Evolutionary conservation across 2,329 filamentous ascomycete species (phyloP), one percentile per base, ranked within the genome.

Genomic region (Pezicula radicicola): DNA sequence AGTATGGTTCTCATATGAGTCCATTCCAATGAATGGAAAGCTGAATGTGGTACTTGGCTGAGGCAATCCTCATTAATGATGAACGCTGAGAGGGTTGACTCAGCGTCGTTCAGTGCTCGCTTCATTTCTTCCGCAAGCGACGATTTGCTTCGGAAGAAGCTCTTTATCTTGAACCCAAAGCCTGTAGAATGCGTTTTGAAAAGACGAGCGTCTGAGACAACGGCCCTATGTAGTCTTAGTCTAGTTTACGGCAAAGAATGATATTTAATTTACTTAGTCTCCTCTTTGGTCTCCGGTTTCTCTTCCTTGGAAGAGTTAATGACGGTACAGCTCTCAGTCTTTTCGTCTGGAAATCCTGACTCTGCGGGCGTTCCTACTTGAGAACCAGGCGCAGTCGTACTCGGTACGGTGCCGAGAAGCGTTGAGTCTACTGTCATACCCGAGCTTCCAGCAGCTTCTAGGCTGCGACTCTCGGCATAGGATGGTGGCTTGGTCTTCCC

Each of bases 1-100:
- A 65, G 48, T 25, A 65, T 64, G 7, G 60, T 62, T 7, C 55
- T 52, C 54, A 63, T 60, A 21, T 65, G 63, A 2, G 63, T 63
- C 13, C 53, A 43, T 51, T 65, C 62, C 1, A 65, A 45, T 30
- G 59, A 58, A 49, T 65, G 62, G 30, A 65, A 63, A 1, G 54
- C 54, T 3, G 62, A 64, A 37, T 65, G 62, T 2, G 62, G 63
- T 15, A 65, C 51, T 19, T 48, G 42, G 15, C 55, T 49, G 4
- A 46, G n/a, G n/a, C 41, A 37, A 12, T 41, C n/a, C 4, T 33
- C 30, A 40, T 58, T 52, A 16, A 65, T 54, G 16, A 64, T 42
- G 30, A 55, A 62, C 1, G 61, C 63, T n/a, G 53, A 21, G 18
- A 65, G 56, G 15, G 51, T 44, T 27, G 56, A 61, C 18, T 61